Base-by-base conservation (phyloP, 371 early-diverging fungal genomes). In the Mucor mucedo region DNA sequence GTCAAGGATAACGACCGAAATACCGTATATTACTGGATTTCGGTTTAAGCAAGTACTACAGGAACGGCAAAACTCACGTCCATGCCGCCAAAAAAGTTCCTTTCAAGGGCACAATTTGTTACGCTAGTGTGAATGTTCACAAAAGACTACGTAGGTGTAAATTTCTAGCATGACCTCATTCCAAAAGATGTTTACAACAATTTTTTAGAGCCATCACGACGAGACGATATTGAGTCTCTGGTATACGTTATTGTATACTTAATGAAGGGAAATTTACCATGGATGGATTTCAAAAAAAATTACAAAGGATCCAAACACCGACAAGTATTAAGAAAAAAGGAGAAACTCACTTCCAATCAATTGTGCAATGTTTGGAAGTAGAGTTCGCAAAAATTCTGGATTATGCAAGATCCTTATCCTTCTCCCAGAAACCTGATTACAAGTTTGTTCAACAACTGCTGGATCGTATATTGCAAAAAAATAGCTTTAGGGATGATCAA, bases 401-500 rank as follows among this genome's bases (percentile, higher is more conserved):
- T 5, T 58, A 58, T 27, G 14, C 39, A 0, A 7, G 49, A 47
- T 38, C 21, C 16, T 14, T 99, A 52, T 86, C 93, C 32, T 99
- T 98, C 76, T 98, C 97, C 65, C 97, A 98, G 67, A 91, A 91
- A 76, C 99, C 99, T 14, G 95, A 98, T 69, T 99, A 99, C 80
- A 83, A 85, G 40, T 96, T 96, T 80, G 78, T 98, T 50, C 90
- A 91, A 62, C 90, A 93, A 60, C 77, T 98, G 9, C 95, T 99
- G 83, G 35, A 35, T 35, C n/a, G n/a, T n/a, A n/a, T n/a, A n/a
- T n/a, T n/a, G n/a, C n/a, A n/a, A n/a, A n/a, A n/a, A n/a, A n/a
- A n/a, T n/a, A n/a, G n/a, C n/a, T n/a, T n/a, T n/a, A n/a, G n/a
- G n/a, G n/a, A n/a, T n/a, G n/a, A n/a, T n/a, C n/a, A n/a, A n/a